Conservation (phyloP, 2,329 filamentous ascomycete genomes). For the Penicillium paneum region DNA sequence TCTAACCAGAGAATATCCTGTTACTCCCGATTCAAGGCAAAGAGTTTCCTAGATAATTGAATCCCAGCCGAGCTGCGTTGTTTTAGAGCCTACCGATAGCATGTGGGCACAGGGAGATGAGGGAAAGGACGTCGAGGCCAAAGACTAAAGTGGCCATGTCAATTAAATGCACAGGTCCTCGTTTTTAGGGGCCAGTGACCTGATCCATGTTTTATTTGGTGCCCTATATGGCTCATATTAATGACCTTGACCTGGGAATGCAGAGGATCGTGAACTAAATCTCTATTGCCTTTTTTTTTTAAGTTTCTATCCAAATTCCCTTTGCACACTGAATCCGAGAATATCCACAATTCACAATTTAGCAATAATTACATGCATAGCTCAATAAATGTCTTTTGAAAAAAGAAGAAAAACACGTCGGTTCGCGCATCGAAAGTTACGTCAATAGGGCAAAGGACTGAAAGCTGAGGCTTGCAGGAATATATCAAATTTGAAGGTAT, state of each 20-base stretch:
- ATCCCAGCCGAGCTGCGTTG: not conserved
- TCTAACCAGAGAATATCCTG: not conserved
- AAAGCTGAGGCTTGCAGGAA: not conserved
- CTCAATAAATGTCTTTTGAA: not conserved
- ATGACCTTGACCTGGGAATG: no score
- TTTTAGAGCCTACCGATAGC: not conserved
- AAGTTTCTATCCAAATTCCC: not conserved
- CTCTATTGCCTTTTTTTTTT: not conserved
- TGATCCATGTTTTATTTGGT: no score
- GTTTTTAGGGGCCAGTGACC: not conserved
- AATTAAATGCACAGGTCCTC: no score
- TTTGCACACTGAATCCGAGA: not conserved
- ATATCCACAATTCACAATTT: slow-evolving; percentile 1
- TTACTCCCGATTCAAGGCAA: not conserved
- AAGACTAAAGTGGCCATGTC: not conserved
- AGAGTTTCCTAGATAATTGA: not conserved
- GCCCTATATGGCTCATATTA: not conserved
- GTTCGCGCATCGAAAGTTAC: not conserved
- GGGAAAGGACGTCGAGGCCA: not conserved
- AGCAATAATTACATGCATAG: not conserved
- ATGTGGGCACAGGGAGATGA: not conserved
- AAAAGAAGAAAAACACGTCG: not conserved
- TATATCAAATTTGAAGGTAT: not conserved
- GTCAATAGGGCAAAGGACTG: not conserved
- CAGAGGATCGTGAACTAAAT: not conserved